These are phyloP conservation scores for Ulota crispa DNA, from an alignment of 225 moss, liverwort and hornwort species.

Conservation along the genomic window DNA sequence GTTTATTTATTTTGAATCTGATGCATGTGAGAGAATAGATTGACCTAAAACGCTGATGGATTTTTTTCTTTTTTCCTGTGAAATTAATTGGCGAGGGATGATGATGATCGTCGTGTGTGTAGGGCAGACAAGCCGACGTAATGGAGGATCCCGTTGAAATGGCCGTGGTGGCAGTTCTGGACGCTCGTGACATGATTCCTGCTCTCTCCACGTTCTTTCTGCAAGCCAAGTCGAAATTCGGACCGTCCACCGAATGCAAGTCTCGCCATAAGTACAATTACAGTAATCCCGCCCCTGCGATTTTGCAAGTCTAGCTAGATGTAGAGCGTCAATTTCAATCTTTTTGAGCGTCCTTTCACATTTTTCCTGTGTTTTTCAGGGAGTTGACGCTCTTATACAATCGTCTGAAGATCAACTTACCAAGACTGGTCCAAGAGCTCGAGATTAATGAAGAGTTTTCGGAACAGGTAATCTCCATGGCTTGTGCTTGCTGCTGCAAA, in stretches of 20 bases:
- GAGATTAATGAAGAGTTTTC: slow-evolving; percentile 56
- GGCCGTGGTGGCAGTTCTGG: slow-evolving; percentile 60
- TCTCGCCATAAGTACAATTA: slow-evolving; percentile 47
- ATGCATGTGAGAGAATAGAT: background rate
- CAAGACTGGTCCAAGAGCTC: slow-evolving; percentile 60
- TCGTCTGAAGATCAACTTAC: slow-evolving; percentile 59
- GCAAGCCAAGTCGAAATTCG: slow-evolving; percentile 60
- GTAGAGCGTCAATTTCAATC: background rate
- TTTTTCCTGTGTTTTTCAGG: slow-evolving; percentile 26
- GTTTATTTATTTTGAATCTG: background rate
- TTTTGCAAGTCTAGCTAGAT: slow-evolving; percentile 1
- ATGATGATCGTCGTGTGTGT: slow-evolving; percentile 24
- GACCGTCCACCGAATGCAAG: slow-evolving; percentile 51
- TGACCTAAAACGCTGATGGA: slow-evolving; percentile 12
- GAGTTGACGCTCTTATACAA: slow-evolving; percentile 51
- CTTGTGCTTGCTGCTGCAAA: background rate
- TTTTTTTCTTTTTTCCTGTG: background rate
- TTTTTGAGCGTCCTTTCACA: background rate
- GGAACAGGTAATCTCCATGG: slow-evolving; percentile 42
- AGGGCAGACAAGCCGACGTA: slow-evolving; percentile 49
- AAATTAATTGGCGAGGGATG: background rate
- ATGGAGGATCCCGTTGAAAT: slow-evolving; percentile 60
- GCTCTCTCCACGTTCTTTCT: slow-evolving; percentile 53
- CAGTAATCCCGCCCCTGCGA: background rate
- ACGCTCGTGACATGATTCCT: slow-evolving; percentile 67